A percentile compares a stretch with the other conserved stretches of the same genome.
Conservation (phyloP, 2,329 filamentous ascomycete genomes). For the Gaeumannomyces sp. region DNA sequence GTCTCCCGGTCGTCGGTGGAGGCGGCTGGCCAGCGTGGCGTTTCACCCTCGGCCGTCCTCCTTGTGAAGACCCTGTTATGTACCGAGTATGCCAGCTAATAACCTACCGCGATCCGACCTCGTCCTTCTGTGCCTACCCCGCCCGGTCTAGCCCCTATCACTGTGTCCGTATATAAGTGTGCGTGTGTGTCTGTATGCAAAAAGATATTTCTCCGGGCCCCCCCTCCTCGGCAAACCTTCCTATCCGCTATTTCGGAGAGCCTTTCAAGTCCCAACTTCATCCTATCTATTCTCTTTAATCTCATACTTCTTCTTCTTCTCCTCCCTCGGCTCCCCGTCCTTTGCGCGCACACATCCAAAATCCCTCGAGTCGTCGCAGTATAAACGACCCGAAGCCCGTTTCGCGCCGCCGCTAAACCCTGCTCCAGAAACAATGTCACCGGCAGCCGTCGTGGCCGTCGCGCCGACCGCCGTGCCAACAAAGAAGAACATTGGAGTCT, state of each 20-base stretch:
- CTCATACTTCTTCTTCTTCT: not conserved
- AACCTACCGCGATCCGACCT: not conserved
- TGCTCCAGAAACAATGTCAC: not conserved
- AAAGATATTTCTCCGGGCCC: not conserved
- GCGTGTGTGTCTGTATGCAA: slow-evolving; percentile 1
- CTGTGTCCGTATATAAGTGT: not conserved
- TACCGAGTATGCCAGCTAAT: not conserved
- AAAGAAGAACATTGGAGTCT: slow-evolving; percentile 92
- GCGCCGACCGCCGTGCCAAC: slow-evolving; percentile 34
- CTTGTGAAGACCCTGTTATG: not conserved
- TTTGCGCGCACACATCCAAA: not conserved
- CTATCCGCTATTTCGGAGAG: not conserved
- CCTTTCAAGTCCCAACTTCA: not conserved
- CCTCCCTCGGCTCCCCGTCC: not conserved
- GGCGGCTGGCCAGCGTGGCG: not conserved
- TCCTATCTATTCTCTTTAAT: not conserved
- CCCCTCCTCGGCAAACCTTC: not conserved
- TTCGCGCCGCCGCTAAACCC: not conserved
- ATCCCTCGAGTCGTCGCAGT: not conserved
- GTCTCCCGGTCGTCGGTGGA: no score
- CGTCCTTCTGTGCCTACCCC: not conserved
- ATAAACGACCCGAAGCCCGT: not conserved
- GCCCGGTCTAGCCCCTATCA: not conserved
- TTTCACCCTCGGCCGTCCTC: not conserved
- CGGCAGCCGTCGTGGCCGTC: not conserved